These are phyloP conservation scores for Glaciozyma antarctica DNA, from an alignment of 768 basidiomycete species.

Conservation along the genomic window DNA sequence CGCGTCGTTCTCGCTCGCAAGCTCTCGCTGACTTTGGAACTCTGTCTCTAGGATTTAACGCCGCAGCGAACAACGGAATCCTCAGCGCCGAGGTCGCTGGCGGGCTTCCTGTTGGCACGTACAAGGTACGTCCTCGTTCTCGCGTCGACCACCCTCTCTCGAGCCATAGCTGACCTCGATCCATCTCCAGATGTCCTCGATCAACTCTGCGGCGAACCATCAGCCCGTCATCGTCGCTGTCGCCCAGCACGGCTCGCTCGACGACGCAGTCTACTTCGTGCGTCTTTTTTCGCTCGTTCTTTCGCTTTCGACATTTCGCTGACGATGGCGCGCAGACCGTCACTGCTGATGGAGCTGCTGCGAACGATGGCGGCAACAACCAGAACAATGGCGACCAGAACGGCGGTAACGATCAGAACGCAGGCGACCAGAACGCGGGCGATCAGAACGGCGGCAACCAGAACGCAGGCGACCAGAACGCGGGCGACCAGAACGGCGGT, in stretches of 20 bases:
- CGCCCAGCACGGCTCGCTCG: constrained; percentile 52
- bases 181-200: constrained; percentile 32
- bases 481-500: too few relatives aligned
- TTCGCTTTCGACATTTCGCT: too few relatives aligned
- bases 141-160: too few relatives aligned
- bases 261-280: constrained; percentile 50
- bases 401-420: too few relatives aligned
- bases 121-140: constrained; percentile 44
- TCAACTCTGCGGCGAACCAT: constrained; percentile 53
- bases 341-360: too few relatives aligned
- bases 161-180: not conserved
- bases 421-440: too few relatives aligned
- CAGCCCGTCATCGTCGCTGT: constrained; percentile 43
- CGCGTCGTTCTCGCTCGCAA: not conserved
- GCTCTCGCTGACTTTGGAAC: not conserved
- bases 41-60: constrained; percentile 42
- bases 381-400: too few relatives aligned
- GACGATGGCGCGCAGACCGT: too few relatives aligned
- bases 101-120: constrained; percentile 53
- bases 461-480: too few relatives aligned
- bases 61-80: constrained; percentile 44
- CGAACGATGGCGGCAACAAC: too few relatives aligned
- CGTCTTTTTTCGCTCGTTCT: not conserved
- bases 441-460: too few relatives aligned
- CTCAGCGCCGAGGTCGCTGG: constrained; percentile 48